Base-by-base conservation (phyloP, 169 alveolate species). In the Cryptosporidium canis region DNA sequence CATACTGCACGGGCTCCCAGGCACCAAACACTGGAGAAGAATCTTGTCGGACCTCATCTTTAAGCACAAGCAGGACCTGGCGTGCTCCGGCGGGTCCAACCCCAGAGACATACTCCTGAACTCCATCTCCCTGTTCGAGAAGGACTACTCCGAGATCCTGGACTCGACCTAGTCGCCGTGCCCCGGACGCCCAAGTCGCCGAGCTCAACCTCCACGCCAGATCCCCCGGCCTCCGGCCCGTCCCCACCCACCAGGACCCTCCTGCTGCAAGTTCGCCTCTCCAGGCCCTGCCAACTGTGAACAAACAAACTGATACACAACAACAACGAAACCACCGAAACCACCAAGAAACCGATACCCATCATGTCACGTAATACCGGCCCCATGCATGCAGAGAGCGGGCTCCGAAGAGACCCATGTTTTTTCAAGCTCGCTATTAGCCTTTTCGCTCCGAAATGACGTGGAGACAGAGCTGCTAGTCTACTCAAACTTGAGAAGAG, bases 1-100 rank as follows among this genome's bases (percentile, higher is more conserved):
- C 7, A 83, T 92, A 41, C 90, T 94, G 72, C 91, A 93, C 77
- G 96, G 96, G 3, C 93, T 91, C 87, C 90, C 90, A 43, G 96
- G 96, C 7, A 45, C 87, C 33, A 77, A 77, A 0, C 21, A 8
- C 18, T 77, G 87, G 87, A 56, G 87, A 16, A 77, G 71, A 61
- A 66, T 37, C n/a, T 44, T 66, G 11, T 43, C 83, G 3, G 61
- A 66, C 8, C 7, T 43, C 5, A 66, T 66, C 8, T 31, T 37
- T 37, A 44, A 37, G 29, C 31, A 39, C 24, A 63, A 63, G 18
- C 16, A 48, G 24, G 63, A 51, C 1, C 35, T 21, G n/a, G 2
- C 0, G 6, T 11, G n/a, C 9, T 51, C 8, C 6, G 18, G 27
- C 16, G 4, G 24, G 12, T 18, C 21, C 11, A 21, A 35, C 16